A percentile compares a stretch with the other conserved stretches of the same genome.
phyloP scores from a whole-genome alignment of 345 rosid species.

The Boechera retrofracta region DNA sequence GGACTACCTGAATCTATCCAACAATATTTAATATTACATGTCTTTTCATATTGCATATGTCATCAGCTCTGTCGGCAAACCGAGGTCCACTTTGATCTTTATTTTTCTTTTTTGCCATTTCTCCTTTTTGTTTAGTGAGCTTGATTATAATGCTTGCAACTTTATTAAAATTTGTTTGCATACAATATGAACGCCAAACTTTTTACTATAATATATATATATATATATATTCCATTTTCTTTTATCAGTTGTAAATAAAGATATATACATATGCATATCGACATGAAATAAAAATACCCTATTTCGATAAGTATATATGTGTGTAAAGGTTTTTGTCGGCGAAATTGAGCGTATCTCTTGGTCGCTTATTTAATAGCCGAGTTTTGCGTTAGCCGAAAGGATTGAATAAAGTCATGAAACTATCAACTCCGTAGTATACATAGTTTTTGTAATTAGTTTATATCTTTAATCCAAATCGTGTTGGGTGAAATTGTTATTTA shows the following conservation, averaged over 20 bases:
- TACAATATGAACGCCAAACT: neutral
- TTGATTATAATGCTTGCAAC: constrained; percentile 24
- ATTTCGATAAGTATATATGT: constrained; percentile 20
- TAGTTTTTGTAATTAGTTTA: neutral
- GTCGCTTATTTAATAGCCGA: constrained; percentile 33
- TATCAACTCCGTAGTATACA: constrained; percentile 4
- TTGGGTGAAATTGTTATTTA: neutral
- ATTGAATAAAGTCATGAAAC: neutral
- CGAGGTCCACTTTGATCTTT: constrained; percentile 42
- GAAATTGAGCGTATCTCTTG: constrained; percentile 32
- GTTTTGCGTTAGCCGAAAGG: constrained; percentile 15
- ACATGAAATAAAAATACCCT: constrained; percentile 1
- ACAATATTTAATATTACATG: constrained; percentile 36
- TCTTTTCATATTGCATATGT: constrained; percentile 30
- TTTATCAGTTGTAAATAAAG: neutral
- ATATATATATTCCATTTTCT: neutral
- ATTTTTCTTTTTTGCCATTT: neutral
- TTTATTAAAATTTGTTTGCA: constrained; percentile 20
- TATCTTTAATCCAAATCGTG: neutral
- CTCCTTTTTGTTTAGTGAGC: constrained; percentile 29
- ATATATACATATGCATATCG: neutral
- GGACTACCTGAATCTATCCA: constrained; percentile 46
- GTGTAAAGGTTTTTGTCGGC: constrained; percentile 35
- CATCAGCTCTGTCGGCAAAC: constrained; percentile 43
- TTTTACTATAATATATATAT: neutral